Evolutionary conservation across 768 basidiomycete species (phyloP), one percentile per base, ranked within the genome.

Genomic region (Coprinopsis sp.): DNA sequence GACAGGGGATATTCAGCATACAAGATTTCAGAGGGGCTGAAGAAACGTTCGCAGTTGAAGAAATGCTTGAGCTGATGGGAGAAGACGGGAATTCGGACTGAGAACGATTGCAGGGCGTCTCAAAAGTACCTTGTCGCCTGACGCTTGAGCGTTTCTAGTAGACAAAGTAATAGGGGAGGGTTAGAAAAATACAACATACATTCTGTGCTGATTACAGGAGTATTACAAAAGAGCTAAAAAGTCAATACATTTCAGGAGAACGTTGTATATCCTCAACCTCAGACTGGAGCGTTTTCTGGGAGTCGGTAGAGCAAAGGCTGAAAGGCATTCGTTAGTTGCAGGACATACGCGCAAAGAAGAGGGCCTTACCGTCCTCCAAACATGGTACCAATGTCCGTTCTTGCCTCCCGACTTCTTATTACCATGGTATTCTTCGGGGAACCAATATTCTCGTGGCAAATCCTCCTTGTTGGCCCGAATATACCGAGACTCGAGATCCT

Each of bases 301-400:
- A 71, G 38, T 24, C 62, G 62, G 56, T 71, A 74, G 54, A 74
- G 74, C 57, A 74, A 45, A 2, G 74, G 55, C 55, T 57, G 37
- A 64, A 59, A 62, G 30, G 21, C 23, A 33, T 2, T 41, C 21
- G 34, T 29, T 34, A 22, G 12, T 19, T 22, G 16, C 16, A 16
- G 24, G 6, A 16, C 38, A 43, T 38, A 6, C 18, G 7, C 12
- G 44, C 28, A 7, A 29, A 30, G 2, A 14, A 29, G 40, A 13
- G 12, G 36, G 63, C 4, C 81, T 53, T 53, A 86, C 84, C 37
- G 83, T 84, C 28, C 76, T 63, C 58, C 87, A 88, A 12, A 89
- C 87, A 66, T 89, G 85, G 55, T 90, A 89, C 51, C 68, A 79
- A 58, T 89, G 87, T 0, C 84, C 82, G 51, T 82, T 76, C 30